A percentile compares a stretch with the other conserved stretches of the same genome.
phyloP scores from a whole-genome alignment of 2,329 filamentous ascomycete genomes.

The Pseudogymnoascus sp. region DNA sequence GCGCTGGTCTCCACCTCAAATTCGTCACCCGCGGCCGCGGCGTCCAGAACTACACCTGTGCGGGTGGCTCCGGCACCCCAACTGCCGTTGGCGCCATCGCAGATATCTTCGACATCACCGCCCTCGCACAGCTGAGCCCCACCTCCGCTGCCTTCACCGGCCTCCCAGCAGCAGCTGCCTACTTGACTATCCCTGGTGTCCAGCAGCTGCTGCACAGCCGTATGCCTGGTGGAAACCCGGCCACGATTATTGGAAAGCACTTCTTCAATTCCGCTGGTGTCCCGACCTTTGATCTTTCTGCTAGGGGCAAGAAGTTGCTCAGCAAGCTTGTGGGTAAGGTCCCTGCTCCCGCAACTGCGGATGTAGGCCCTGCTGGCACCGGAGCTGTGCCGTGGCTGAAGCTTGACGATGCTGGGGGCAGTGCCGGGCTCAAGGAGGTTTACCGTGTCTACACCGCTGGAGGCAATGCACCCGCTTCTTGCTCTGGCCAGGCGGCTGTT shows the following conservation, averaged over 20 bases:
- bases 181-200: conserved; percentile 14
- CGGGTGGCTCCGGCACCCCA: conserved; percentile 16
- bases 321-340: conserved; percentile 20
- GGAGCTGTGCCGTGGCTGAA: conserved; percentile 28
- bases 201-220: neutral
- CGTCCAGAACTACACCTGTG: conserved; percentile 30
- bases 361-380: conserved; percentile 21
- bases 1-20: conserved; percentile 22
- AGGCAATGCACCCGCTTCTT: conserved; percentile 18
- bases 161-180: conserved; percentile 21
- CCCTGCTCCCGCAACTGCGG: conserved; percentile 21
- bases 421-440: conserved; percentile 19
- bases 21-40: conserved; percentile 28
- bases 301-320: conserved; percentile 19
- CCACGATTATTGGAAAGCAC: conserved; percentile 19
- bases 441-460: conserved; percentile 29
- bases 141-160: conserved; percentile 13
- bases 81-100: conserved; percentile 26
- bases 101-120: conserved; percentile 27
- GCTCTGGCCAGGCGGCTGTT: conserved; percentile 12
- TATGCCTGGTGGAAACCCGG: neutral
- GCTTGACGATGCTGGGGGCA: conserved; percentile 21
- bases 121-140: conserved; percentile 18
- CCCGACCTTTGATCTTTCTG: conserved; percentile 25
- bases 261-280: conserved; percentile 25